phyloP scores from a whole-genome alignment of 768 basidiomycete species.

The Crepidotus variabilis region DNA sequence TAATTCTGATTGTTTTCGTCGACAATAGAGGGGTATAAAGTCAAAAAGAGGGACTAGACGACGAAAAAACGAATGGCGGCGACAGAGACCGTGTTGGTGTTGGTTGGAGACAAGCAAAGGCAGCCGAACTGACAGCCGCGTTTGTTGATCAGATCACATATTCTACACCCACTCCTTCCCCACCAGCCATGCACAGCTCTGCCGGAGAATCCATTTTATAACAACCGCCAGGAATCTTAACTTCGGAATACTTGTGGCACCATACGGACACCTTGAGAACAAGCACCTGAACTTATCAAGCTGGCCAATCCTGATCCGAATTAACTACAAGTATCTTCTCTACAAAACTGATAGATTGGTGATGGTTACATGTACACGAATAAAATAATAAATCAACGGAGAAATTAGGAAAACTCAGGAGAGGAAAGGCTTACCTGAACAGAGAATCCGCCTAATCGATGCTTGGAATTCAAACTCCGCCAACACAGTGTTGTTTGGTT shows the following conservation, averaged over 20 bases:
- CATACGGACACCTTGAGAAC: too few species aligned
- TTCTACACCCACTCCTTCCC: too few species aligned
- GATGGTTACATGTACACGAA: background rate
- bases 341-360: too few species aligned
- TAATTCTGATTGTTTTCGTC: background rate
- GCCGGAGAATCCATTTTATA: too few species aligned
- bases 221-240: too few species aligned
- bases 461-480: constrained; percentile 44
- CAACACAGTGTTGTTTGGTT: constrained; percentile 39
- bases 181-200: too few species aligned
- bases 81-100: constrained; percentile 19
- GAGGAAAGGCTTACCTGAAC: background rate
- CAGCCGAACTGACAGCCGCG: background rate
- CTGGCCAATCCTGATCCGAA: too few species aligned
- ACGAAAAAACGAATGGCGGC: constrained; percentile 12
- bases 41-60: constrained; percentile 3
- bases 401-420: background rate
- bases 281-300: too few species aligned
- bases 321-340: too few species aligned
- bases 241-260: too few species aligned
- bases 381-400: background rate
- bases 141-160: too few species aligned
- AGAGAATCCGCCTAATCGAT: constrained; percentile 4
- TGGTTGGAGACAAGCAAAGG: constrained; percentile 12
- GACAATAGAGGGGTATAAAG: background rate